These are phyloP conservation scores for Podaxis rugospora DNA, from an alignment of 768 basidiomycete species.

Conservation along the genomic window DNA sequence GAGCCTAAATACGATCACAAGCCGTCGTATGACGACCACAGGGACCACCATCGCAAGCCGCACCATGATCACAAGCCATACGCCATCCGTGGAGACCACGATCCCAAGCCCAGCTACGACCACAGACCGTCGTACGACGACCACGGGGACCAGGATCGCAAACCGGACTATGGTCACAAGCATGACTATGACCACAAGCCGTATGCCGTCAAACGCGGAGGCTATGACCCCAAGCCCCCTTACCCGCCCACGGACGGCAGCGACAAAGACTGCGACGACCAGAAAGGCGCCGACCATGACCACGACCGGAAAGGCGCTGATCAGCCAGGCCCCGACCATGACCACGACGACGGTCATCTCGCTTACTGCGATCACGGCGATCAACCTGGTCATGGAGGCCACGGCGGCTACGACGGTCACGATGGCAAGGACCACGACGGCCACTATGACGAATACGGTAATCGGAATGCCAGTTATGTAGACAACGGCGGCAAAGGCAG, in stretches of 20 bases:
- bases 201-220: too few species aligned
- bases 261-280: not conserved
- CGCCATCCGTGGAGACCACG: too few species aligned
- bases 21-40: not conserved
- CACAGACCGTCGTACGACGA: not conserved
- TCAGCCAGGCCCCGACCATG: too few species aligned
- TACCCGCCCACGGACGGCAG: not conserved
- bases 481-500: too few species aligned
- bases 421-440: too few species aligned
- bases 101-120: not conserved
- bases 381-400: not conserved
- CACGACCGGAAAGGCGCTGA: not conserved
- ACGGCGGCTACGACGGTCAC: not conserved
- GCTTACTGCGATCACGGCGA: too few species aligned
- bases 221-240: not conserved
- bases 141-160: not conserved
- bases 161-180: not conserved
- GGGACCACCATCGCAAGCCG: not conserved
- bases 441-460: too few species aligned
- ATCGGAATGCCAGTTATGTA: too few species aligned
- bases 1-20: not conserved
- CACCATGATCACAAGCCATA: not conserved
- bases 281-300: not conserved
- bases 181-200: not conserved
- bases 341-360: too few species aligned